Percentiles rank a stretch among this genome's conserved stretches.
These are phyloP conservation scores for Naganishia vaughanmartiniae DNA, from an alignment of 768 basidiomycete genomes.

Conservation along the genomic window DNA sequence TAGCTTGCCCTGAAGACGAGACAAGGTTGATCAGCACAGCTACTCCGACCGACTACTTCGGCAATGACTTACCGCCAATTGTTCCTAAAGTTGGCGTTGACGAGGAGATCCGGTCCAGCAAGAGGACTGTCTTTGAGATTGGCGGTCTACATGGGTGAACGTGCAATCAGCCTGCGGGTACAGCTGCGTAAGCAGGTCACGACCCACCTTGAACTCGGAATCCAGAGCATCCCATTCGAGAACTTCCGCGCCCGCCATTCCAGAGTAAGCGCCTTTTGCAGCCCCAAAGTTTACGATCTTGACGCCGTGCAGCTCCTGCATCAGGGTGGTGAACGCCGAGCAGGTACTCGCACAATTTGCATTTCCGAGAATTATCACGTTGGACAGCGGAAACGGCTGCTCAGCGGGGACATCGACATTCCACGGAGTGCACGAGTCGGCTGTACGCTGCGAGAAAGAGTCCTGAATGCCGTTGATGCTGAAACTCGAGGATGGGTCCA, in stretches of 20 bases:
- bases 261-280: conserved; percentile 68
- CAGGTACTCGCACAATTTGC: conserved; percentile 62
- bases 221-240: conserved; percentile 64
- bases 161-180: not conserved
- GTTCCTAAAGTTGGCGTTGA: conserved; percentile 27
- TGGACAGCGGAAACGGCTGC: conserved; percentile 18
- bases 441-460: conserved; percentile 3
- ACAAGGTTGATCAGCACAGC: not conserved
- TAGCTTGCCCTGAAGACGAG: not conserved
- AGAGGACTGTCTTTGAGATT: conserved; percentile 23
- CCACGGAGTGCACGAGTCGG: conserved; percentile 26
- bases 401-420: conserved; percentile 3
- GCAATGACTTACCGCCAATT: conserved; percentile 25
- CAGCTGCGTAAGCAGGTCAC: not conserved
- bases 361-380: conserved; percentile 38
- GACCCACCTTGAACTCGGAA: conserved; percentile 57
- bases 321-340: conserved; percentile 64
- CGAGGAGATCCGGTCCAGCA: conserved; percentile 23
- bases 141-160: conserved; percentile 13
- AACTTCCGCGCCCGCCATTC: conserved; percentile 65
- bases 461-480: conserved; percentile 26
- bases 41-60: not conserved
- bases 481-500: not conserved
- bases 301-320: conserved; percentile 64
- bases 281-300: conserved; percentile 96